Evolutionary conservation across 345 rosid genomes (phyloP), one percentile per base, ranked within the genome.

Genomic region (Rubroshorea leprosula): DNA sequence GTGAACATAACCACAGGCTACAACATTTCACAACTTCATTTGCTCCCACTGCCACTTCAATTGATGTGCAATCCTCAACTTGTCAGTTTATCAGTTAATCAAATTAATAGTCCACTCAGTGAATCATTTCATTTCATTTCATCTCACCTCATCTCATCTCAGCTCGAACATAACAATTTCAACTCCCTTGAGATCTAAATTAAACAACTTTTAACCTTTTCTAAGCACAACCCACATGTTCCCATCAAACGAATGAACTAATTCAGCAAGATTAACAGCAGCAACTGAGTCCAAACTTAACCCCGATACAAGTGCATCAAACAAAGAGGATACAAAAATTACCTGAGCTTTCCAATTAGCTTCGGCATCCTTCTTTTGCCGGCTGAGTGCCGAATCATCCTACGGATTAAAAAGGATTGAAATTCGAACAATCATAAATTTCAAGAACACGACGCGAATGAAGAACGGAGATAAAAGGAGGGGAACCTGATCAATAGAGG

Each of bases 291-390:
- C 35, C 9, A 4, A 9, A 4, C 9, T 9, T 17, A 26, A 20
- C 58, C 7, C 47, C 39, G 60, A 57, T 57, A 38, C 15, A 54
- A 3, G 47, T 14, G 18, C n/a, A n/a, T n/a, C n/a, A n/a, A n/a
- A n/a, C n/a, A n/a, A n/a, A n/a, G 31, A 8, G 31, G 5, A 45
- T 17, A 48, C 22, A 47, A 53, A n/a, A 58, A 58, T 26, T 45
- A 90, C 99, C 92, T 90, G 97, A 65, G 90, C 44, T 74, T 94
- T 94, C 99, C 99, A 94, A 74, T 64, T 84, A 55, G 95, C 84
- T 75, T 94, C 99, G 35, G 97, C 97, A 51, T 94, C 99, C 83
- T 87, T 94, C 87, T 94, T 94, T 64, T 90, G 97, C 51, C 86
- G 86, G 68, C 83, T 74, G 15, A 70, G 70, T 6, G 89, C 63